These are phyloP conservation scores for Linnemannia hyalina DNA, from an alignment of 192 early-diverging fungal genomes.

Conservation along the genomic window DNA sequence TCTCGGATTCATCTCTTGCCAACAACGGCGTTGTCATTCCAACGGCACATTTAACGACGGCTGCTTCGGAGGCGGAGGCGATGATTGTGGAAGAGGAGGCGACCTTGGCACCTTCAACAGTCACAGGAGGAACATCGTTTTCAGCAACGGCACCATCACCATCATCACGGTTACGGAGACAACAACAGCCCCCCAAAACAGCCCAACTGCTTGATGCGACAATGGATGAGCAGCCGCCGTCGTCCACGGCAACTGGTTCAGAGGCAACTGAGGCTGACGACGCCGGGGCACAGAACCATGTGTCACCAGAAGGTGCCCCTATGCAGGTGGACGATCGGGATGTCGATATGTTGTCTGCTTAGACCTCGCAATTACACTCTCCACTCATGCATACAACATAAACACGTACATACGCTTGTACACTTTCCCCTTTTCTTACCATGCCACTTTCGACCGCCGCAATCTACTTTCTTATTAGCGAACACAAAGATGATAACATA, in stretches of 20 bases:
- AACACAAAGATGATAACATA: slow-evolving; percentile 1
- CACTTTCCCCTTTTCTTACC: no score
- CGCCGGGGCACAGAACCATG: not conserved
- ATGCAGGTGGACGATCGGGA: not conserved
- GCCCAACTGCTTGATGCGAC: not conserved
- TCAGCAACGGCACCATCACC: not conserved
- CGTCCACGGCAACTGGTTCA: not conserved
- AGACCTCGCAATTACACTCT: not conserved
- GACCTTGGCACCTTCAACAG: not conserved
- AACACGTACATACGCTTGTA: not conserved
- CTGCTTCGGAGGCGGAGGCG: not conserved
- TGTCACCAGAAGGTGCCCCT: not conserved
- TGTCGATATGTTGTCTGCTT: not conserved
- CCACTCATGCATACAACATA: not conserved
- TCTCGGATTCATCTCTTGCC: slow-evolving; percentile 13
- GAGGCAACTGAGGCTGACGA: not conserved
- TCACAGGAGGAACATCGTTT: not conserved
- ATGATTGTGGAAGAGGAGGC: not conserved
- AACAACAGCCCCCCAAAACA: not conserved
- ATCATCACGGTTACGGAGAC: not conserved
- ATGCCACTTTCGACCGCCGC: not conserved
- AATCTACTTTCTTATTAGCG: not conserved
- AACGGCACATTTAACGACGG: not conserved
- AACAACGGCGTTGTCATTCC: not conserved
- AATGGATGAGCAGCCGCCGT: not conserved